Evolutionary conservation across 2,329 filamentous ascomycete genomes (phyloP).

Genomic region (Trichoderma guizhouense): DNA sequence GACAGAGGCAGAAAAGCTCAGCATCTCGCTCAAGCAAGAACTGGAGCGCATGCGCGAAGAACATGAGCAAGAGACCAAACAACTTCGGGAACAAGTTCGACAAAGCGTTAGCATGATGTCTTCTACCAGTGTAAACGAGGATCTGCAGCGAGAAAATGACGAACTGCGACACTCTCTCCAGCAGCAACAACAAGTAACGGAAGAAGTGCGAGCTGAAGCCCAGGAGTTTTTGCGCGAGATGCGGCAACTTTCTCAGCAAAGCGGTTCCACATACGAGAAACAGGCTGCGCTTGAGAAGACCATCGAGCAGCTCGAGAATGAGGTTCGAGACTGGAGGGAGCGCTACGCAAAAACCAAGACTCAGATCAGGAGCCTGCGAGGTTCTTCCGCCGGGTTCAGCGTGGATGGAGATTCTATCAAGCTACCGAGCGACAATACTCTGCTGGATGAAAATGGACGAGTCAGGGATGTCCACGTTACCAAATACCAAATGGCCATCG

Average conservation of each 20-base stretch:
- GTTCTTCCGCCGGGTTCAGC: conserved; percentile 72
- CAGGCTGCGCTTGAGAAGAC: conserved; percentile 75
- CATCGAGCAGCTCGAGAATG: conserved; percentile 72
- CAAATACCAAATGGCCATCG: conserved; percentile 90
- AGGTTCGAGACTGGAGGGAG: conserved; percentile 85
- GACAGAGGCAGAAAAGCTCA: conserved; percentile 70
- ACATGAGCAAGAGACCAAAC: conserved; percentile 60
- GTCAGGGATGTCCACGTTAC: conserved; percentile 92
- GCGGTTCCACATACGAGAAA: conserved; percentile 72
- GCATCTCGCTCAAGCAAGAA: conserved; percentile 74
- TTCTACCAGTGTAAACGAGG: conserved; percentile 42
- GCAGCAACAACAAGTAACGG: conserved; percentile 77
- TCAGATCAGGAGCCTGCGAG: conserved; percentile 75
- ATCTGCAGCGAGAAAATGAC: conserved; percentile 66
- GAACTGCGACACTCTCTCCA: conserved; percentile 61
- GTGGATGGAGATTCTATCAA: conserved; percentile 67
- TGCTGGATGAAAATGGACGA: conserved; percentile 68
- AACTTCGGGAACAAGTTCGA: conserved; percentile 57
- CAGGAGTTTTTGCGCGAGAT: conserved; percentile 84
- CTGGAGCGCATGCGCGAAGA: conserved; percentile 69
- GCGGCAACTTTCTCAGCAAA: conserved; percentile 78
- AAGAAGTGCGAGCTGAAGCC: conserved; percentile 82
- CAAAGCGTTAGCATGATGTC: conserved; percentile 28
- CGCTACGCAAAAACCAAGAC: conserved; percentile 87
- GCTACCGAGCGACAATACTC: conserved; percentile 62